Percentiles rank a stretch among this genome's conserved stretches.
Evolutionary conservation across 805 yeast genomes (phyloP).

Genomic region (Candida parachauliodes): DNA sequence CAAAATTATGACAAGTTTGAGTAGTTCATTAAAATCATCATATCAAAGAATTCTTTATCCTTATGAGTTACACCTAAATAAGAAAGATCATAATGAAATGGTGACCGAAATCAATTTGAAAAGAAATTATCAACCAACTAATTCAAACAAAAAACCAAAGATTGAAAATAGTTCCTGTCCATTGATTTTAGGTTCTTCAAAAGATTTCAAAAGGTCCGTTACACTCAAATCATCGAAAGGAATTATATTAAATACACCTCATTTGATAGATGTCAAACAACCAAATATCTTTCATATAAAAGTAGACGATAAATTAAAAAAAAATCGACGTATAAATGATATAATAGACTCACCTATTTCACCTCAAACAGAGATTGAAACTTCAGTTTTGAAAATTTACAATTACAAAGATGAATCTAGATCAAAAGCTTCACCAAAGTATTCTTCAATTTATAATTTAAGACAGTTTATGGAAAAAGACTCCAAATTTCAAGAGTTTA

Average conservation of each 20-base stretch:
- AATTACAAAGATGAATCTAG: constrained; percentile 18
- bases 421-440: constrained; percentile 21
- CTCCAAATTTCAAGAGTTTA: constrained; percentile 34
- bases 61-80: constrained; percentile 18
- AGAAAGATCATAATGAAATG: constrained; percentile 1
- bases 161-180: constrained; percentile 21
- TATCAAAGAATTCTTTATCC: constrained; percentile 44
- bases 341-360: constrained; percentile 14
- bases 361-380: constrained; percentile 17
- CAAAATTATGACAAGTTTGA: constrained; percentile 64
- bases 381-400: constrained; percentile 11
- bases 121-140: background rate
- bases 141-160: constrained; percentile 2
- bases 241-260: constrained; percentile 46
- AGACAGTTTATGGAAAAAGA: constrained; percentile 60
- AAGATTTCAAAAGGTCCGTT: constrained; percentile 43
- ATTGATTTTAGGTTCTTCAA: constrained; percentile 43
- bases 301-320: constrained; percentile 11
- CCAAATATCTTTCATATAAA: constrained; percentile 14
- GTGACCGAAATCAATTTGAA: background rate
- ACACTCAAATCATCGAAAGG: constrained; percentile 49
- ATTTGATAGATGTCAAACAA: constrained; percentile 41
- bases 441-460: constrained; percentile 49
- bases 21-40: constrained; percentile 61
- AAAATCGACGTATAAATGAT: constrained; percentile 9